Evolutionary conservation across 2,329 filamentous ascomycete genomes (phyloP), one percentile per base, ranked within the genome.

Genomic region (Pseudocercospora pini-densiflorae): DNA sequence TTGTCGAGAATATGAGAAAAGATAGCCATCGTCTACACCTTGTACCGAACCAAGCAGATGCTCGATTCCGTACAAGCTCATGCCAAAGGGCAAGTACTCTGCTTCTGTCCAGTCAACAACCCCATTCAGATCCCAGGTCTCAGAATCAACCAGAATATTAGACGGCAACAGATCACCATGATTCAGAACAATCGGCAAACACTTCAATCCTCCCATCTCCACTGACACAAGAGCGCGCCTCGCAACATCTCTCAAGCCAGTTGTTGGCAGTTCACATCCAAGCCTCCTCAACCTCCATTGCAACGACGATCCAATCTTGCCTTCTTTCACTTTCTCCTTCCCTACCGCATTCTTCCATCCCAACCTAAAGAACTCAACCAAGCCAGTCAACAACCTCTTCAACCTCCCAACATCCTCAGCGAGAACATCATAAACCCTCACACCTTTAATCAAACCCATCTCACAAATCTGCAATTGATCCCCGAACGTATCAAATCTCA

Each of bases 21-120:
- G 70, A 24, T 36, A 40, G n/a, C 16, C 55, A 8, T 14, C 57
- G 1, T 21, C 36, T 8, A n/a, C 49, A 8, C 54, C 19, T 12
- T 67, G 59, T n/a, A 83, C 72, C 63, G 80, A 78, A 0, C 88
- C 87, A 0, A 90, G 77, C 0, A 90, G 72, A 74, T 88, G 83
- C 72, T 90, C 88, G 0, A 90, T 75, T 0, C 87, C 88, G 70
- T 89, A 90, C 51, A 89, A 75, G 27, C 84, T 85, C 2, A 85
- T 79, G 0, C 88, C 88, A 70, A 89, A 88, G 0, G 88, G 88
- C 8, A 89, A 74, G 66, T 79, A 83, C 72, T 90, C 88, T 0
- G 84, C 87, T 72, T 90, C 88, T 0, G 86, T 86, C 88, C 88
- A 90, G 72, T 90, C 89, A 0, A 90, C 80, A 0, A 90, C 65